A percentile compares a stretch with the other conserved stretches of the same genome.
phyloP scores from a whole-genome alignment of 78 protist genomes.

The Speleostelium caveatum region DNA sequence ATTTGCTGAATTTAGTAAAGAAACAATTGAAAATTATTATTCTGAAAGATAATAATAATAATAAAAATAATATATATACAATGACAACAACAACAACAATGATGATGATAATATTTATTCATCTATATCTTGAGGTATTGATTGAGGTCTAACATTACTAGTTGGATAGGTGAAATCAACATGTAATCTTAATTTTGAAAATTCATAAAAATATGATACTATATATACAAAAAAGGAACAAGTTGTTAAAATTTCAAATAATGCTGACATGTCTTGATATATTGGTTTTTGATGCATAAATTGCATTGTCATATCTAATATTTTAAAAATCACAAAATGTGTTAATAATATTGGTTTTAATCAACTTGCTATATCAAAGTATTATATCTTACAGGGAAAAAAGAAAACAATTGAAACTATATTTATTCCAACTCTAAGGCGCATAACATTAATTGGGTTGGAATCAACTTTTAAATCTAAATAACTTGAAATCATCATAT shows the following conservation, averaged over 20 bases:
- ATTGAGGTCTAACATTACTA: neutral
- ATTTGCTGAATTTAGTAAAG: slow-evolving; percentile 74
- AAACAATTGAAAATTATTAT: slow-evolving; percentile 70
- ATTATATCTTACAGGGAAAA: slow-evolving; percentile 27
- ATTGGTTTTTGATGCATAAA: neutral
- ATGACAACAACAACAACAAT: too few species aligned
- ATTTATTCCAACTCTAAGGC: neutral
- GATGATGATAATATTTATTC: too few species aligned
- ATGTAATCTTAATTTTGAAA: slow-evolving; percentile 10
- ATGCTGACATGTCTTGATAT: slow-evolving; percentile 16
- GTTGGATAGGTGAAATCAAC: slow-evolving; percentile 19
- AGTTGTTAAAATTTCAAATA: slow-evolving; percentile 39
- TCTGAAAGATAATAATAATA: slow-evolving; percentile 23
- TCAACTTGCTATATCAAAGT: neutral
- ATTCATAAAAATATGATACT: slow-evolving; percentile 21
- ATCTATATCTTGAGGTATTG: too few species aligned
- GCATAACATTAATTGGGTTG: neutral
- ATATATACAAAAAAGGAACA: slow-evolving; percentile 15
- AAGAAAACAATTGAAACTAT: slow-evolving; percentile 8
- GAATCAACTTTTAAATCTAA: neutral
- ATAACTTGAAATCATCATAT: slow-evolving; percentile 13
- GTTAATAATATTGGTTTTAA: neutral
- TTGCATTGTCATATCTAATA: slow-evolving; percentile 32
- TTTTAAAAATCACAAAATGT: neutral
- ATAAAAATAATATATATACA: too few species aligned